Evolutionary conservation across 2,329 filamentous ascomycete genomes (phyloP).

Genomic region (Colletotrichum orbiculare): DNA sequence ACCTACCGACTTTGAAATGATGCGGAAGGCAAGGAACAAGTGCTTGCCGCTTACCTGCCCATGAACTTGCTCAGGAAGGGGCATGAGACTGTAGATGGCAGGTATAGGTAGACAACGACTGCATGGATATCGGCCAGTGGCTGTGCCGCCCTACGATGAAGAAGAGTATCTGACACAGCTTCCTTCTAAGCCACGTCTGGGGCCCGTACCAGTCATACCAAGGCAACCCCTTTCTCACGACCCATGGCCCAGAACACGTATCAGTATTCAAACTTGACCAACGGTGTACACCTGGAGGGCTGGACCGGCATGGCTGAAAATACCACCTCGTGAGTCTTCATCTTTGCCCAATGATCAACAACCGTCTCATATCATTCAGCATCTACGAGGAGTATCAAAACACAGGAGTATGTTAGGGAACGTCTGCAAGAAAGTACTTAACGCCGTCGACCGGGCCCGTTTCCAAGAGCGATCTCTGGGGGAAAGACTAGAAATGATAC

Average conservation of each 20-base stretch:
- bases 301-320: neutral
- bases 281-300: neutral
- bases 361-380: neutral
- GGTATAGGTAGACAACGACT: too few relatives aligned
- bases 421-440: neutral
- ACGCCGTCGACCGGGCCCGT: neutral
- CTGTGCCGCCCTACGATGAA: too few relatives aligned
- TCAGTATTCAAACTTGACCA: neutral
- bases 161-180: too few relatives aligned
- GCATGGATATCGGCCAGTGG: too few relatives aligned
- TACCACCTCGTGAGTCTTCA: neutral
- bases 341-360: neutral
- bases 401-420: neutral
- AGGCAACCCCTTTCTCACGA: too few relatives aligned
- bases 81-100: too few relatives aligned
- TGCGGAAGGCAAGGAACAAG: too few relatives aligned
- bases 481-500: constrained; percentile 10
- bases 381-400: neutral
- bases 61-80: too few relatives aligned
- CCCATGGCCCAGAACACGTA: neutral
- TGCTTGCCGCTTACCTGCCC: too few relatives aligned
- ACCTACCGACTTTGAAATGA: too few relatives aligned
- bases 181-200: too few relatives aligned
- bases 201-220: too few relatives aligned
- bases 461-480: neutral